Evolutionary conservation across 352 stramenopile genomes (phyloP), one percentile per base, ranked within the genome.

Genomic region (Phytophthora hibernalis): DNA sequence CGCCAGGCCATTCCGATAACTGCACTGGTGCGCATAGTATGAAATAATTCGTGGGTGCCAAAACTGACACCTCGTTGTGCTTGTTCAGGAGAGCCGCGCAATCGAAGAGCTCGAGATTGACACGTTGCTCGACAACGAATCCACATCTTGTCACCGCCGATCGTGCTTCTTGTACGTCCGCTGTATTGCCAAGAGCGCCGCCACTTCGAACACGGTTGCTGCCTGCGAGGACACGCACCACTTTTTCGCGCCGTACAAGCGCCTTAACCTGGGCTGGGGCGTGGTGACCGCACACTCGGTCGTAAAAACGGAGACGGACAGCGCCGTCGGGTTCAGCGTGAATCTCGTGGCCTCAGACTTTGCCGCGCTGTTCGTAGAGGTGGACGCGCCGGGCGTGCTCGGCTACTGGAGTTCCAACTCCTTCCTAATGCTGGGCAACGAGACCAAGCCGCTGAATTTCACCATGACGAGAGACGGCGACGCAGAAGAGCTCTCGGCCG

Each of bases 361-460:
- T 31, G 78, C 91, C 38, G 85, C 84, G n/a, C 67, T 94, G 16
- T 95, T 95, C 51, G 89, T 95, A 28, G 85, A 90, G 58, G 44
- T 96, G 24, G 72, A 91, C 44, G 70, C 62, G 5, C 65, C 54
- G 2, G 63, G 65, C n/a, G 65, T 87, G 31, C 59, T 68, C 1
- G 89, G 89, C 1, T 79, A 83, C 51, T 96, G 84, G 84, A 87
- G 76, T 54, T 58, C 69, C 24, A 96, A 93, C 55, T 85, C 83
- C 48, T 85, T 95, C 56, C 49, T 93, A 58, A 77, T 96, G 70
- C 49, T 92, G n/a, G 65, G 71, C 24, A 89, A 88, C 53, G 52
- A 76, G 55, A 80, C 72, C 24, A 78, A 82, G 51, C 77, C 69
- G 31, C 59, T 95, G 20, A 44, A 50, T 7, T 95, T 93, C 63